phyloP scores from a whole-genome alignment of 768 basidiomycete genomes.

The Phylloporus sp. region DNA sequence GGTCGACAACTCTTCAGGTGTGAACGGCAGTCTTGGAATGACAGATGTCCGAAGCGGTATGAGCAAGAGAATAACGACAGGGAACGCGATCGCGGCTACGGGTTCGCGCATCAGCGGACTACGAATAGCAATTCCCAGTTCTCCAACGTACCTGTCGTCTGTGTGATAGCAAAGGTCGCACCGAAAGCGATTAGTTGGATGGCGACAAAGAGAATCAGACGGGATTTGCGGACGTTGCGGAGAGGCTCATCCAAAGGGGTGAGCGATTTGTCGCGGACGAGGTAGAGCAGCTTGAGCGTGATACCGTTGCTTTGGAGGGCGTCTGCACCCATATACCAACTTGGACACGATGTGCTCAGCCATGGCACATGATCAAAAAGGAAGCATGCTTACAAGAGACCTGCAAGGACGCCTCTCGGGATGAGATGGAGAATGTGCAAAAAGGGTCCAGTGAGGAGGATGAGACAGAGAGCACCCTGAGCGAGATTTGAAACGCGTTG shows the following conservation, averaged over 20 bases:
- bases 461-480: conserved; percentile 75
- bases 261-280: conserved; percentile 66
- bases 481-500: conserved; percentile 91
- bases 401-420: conserved; percentile 79
- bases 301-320: conserved; percentile 81
- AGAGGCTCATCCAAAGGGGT: conserved; percentile 69
- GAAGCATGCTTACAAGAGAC: conserved; percentile 66
- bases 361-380: not conserved
- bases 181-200: conserved; percentile 84
- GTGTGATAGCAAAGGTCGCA: conserved; percentile 85
- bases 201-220: conserved; percentile 65
- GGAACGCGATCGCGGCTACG: conserved; percentile 85
- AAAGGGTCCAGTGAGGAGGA: conserved; percentile 79
- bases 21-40: conserved; percentile 76
- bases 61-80: conserved; percentile 80
- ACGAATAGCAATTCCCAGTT: no score
- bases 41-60: conserved; percentile 69
- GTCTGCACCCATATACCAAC: conserved; percentile 91
- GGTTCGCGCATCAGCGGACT: not conserved
- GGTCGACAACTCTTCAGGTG: conserved; percentile 69
- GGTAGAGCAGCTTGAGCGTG: conserved; percentile 73
- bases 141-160: conserved; percentile 79
- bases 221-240: conserved; percentile 65
- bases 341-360: conserved; percentile 20
- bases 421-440: conserved; percentile 76